Conservation (phyloP, 2,329 filamentous ascomycete genomes). For the Aspergillus thermomutatus region DNA sequence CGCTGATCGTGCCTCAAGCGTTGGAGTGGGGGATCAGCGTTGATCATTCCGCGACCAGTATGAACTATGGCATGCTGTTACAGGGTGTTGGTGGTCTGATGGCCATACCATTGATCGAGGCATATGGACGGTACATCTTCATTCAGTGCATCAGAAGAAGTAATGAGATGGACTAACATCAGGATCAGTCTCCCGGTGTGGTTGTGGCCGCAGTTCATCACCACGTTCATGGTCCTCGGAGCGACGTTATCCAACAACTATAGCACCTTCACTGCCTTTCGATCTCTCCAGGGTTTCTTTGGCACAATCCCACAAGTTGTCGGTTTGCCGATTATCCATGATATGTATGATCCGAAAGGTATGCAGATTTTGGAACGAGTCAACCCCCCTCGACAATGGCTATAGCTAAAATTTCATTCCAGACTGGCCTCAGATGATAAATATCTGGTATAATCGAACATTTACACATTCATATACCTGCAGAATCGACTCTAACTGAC, state of each 20-base stretch:
- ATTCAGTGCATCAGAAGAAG: no score
- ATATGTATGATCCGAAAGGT: constrained; percentile 34
- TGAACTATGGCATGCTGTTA: constrained; percentile 40
- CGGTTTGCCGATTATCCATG: constrained; percentile 38
- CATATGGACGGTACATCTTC: constrained; percentile 37
- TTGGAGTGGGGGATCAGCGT: constrained; percentile 33
- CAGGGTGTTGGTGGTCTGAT: constrained; percentile 39
- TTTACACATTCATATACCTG: constrained; percentile 1
- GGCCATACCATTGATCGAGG: constrained; percentile 38
- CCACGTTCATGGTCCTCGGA: constrained; percentile 39
- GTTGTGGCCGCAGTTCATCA: constrained; percentile 41
- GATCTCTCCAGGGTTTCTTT: constrained; percentile 37
- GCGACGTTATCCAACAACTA: constrained; percentile 38
- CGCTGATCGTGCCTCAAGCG: constrained; percentile 36
- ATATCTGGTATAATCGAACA: constrained; percentile 29
- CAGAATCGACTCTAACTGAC: no score
- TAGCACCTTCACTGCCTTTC: constrained; percentile 38
- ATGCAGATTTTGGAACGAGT: not conserved
- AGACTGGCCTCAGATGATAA: constrained; percentile 39
- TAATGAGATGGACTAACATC: no score
- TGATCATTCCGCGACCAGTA: constrained; percentile 33
- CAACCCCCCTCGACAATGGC: no score
- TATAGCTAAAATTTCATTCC: not conserved
- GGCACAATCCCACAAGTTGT: constrained; percentile 40
- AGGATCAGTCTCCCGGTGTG: constrained; percentile 36